phyloP scores from a whole-genome alignment of 1,139 yeast species.

The Blastobotrys persicus region DNA sequence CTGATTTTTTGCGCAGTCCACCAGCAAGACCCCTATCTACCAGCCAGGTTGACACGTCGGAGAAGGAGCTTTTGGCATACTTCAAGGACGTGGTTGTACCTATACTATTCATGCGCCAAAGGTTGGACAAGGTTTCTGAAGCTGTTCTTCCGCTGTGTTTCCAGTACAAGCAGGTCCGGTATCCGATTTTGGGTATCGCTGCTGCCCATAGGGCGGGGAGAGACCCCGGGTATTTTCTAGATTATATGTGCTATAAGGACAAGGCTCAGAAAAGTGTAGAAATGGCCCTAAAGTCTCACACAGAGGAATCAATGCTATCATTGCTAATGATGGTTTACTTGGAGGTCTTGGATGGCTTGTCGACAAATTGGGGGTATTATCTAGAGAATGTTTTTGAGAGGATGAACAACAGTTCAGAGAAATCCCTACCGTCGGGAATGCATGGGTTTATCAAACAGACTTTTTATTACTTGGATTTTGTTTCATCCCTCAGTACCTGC shows the following conservation, averaged over 20 bases:
- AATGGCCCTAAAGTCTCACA: constrained; percentile 2
- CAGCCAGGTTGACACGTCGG: not conserved
- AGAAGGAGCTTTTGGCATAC: constrained; percentile 3
- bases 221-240: constrained; percentile 5
- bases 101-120: constrained; percentile 2
- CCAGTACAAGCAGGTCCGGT: constrained; percentile 1
- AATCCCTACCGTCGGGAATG: not conserved
- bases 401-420: not conserved
- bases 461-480: constrained; percentile 6
- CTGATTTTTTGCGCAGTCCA: not conserved
- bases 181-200: constrained; percentile 5
- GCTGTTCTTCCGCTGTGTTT: constrained; percentile 1
- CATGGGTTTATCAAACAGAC: constrained; percentile 3
- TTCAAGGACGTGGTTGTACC: constrained; percentile 6
- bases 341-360: constrained; percentile 5
- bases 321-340: constrained; percentile 6
- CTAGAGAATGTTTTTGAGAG: constrained; percentile 2
- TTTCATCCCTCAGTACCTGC: constrained; percentile 5
- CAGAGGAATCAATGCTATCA: constrained; percentile 4
- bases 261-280: constrained; percentile 5
- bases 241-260: constrained; percentile 6
- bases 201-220: constrained; percentile 4
- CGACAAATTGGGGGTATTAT: constrained; percentile 5
- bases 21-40: not conserved
- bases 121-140: constrained; percentile 1